These are phyloP conservation scores for Torrubiella hemipterigena DNA, from an alignment of 2,329 filamentous ascomycete species.

Conservation along the genomic window DNA sequence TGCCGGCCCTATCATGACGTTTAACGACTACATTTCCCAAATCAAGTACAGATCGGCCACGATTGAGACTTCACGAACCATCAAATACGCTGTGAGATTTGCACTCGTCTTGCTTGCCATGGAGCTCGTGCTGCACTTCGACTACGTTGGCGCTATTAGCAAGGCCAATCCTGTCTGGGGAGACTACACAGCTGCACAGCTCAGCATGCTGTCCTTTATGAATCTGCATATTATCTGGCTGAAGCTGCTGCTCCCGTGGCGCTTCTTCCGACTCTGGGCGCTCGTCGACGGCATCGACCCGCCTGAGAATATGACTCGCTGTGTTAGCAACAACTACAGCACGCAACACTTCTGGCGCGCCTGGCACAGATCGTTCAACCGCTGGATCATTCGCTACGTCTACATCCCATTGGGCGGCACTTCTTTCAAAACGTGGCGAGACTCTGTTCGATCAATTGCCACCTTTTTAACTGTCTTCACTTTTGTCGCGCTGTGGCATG, in stretches of 20 bases:
- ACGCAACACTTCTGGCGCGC: conserved; percentile 86
- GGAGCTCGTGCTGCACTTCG: conserved; percentile 83
- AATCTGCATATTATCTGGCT: conserved; percentile 97
- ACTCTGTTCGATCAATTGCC: conserved; percentile 45
- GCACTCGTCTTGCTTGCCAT: conserved; percentile 69
- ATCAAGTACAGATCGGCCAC: conserved; percentile 60
- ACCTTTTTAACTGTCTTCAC: conserved; percentile 86
- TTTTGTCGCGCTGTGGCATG: conserved; percentile 96
- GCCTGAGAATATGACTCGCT: conserved; percentile 96
- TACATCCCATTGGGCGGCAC: conserved; percentile 82
- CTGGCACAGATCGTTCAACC: conserved; percentile 93
- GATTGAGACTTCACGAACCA: conserved; percentile 57
- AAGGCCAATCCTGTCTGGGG: conserved; percentile 70
- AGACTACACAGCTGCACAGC: conserved; percentile 73
- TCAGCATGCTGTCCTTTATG: conserved; percentile 86
- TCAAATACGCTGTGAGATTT: conserved; percentile 77
- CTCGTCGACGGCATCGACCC: conserved; percentile 85
- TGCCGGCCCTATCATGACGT: conserved; percentile 85
- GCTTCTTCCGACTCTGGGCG: conserved; percentile 97
- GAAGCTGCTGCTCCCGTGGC: conserved; percentile 91
- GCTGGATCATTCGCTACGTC: conserved; percentile 88
- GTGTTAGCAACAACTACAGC: conserved; percentile 90
- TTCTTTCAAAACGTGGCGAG: conserved; percentile 30
- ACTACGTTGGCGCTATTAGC: conserved; percentile 88
- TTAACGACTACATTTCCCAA: conserved; percentile 96